A percentile compares a stretch with the other conserved stretches of the same genome.
Evolutionary conservation across 371 early-diverging fungal genomes (phyloP).

Genomic region (Thermomucor indicae-seudaticae): DNA sequence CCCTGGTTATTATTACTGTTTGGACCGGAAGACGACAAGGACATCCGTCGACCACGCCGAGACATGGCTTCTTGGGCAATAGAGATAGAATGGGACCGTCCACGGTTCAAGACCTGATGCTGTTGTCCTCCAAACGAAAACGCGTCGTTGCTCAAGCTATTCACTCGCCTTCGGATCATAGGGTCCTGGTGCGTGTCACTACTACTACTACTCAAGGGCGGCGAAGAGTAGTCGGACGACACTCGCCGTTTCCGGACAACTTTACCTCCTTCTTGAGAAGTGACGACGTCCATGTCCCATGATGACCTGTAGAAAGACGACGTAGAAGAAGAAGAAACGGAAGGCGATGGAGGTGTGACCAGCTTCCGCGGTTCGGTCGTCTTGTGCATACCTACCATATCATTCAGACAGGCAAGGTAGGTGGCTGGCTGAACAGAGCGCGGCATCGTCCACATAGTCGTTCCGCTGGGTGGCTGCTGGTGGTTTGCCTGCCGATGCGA

Average conservation of each 20-base stretch:
- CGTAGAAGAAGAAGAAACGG: not conserved
- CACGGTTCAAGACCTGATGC: slow-evolving; percentile 4
- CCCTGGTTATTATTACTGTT: slow-evolving; percentile 1
- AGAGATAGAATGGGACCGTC: slow-evolving; percentile 10
- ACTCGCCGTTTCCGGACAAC: slow-evolving; percentile 45
- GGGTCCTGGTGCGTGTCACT: too few relatives aligned
- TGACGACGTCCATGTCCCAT: slow-evolving; percentile 13
- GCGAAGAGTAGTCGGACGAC: slow-evolving; percentile 21
- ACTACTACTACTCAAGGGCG: too few relatives aligned
- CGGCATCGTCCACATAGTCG: slow-evolving; percentile 25
- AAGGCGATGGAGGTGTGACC: slow-evolving; percentile 1
- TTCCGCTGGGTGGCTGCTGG: too few relatives aligned
- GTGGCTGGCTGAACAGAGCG: slow-evolving; percentile 48
- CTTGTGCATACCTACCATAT: slow-evolving; percentile 74
- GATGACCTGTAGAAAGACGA: not conserved
- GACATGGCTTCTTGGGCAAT: too few relatives aligned
- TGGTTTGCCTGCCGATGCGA: slow-evolving; percentile 1
- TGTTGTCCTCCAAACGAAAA: not conserved
- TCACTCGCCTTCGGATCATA: slow-evolving; percentile 13
- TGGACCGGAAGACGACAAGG: slow-evolving; percentile 14
- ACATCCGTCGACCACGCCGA: slow-evolving; percentile 12
- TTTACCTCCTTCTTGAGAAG: slow-evolving; percentile 32
- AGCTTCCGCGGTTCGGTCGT: slow-evolving; percentile 56
- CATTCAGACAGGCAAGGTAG: slow-evolving; percentile 74
- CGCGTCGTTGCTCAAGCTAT: slow-evolving; percentile 11